Evolutionary conservation across 169 alveolate genomes (phyloP).

Genomic region (Blepharisma undulans): DNA sequence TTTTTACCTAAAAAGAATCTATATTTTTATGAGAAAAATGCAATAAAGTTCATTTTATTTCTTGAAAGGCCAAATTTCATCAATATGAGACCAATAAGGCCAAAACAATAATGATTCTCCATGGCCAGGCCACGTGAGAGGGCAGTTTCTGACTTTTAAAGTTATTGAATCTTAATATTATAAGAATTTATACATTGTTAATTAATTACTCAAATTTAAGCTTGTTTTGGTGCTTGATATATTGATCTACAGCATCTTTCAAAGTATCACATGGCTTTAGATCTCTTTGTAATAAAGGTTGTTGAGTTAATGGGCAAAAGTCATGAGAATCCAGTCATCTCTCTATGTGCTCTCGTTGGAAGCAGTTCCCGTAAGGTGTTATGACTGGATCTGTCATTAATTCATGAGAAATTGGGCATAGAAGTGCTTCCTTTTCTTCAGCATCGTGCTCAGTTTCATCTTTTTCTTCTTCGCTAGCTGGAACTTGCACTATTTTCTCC

Average conservation of each 20-base stretch:
- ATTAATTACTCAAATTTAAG: no score
- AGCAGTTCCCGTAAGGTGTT: conserved; percentile 58
- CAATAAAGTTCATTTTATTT: no score
- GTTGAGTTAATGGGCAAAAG: conserved; percentile 42
- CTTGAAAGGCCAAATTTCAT: conserved; percentile 24
- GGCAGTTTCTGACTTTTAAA: not conserved
- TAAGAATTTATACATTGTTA: no score
- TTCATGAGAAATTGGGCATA: conserved; percentile 55
- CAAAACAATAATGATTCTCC: not conserved
- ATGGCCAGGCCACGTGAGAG: not conserved
- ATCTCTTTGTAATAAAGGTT: conserved; percentile 25
- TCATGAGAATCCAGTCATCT: conserved; percentile 37
- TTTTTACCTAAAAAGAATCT: not conserved
- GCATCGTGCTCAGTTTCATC: not conserved
- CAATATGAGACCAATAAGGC: conserved; percentile 24
- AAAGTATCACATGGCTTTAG: conserved; percentile 33
- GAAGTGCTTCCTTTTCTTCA: conserved; percentile 1
- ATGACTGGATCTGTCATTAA: conserved; percentile 54
- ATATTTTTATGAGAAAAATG: no score
- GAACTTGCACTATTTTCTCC: not conserved
- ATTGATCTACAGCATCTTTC: conserved; percentile 40
- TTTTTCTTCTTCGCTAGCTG: not conserved
- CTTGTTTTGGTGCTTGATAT: not conserved
- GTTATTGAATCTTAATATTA: not conserved
- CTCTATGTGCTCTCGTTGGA: conserved; percentile 44